Conservation (phyloP, 345 rosid genomes). For the Abelmoschus esculentus region DNA sequence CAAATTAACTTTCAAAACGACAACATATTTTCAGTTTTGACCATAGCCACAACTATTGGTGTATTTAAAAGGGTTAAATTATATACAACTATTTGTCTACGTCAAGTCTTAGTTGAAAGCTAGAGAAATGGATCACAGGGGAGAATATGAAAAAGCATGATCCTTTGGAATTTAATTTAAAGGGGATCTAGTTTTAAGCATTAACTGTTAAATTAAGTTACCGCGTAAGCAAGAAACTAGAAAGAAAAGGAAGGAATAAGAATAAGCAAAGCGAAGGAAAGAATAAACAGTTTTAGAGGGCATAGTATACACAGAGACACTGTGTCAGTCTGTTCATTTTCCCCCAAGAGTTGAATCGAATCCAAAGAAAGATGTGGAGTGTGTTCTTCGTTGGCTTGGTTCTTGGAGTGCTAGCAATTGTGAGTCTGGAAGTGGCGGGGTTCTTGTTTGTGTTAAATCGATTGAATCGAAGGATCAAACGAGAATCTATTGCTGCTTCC, state of each 20-base stretch:
- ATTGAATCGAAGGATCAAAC: constrained; percentile 29
- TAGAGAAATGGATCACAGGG: not conserved
- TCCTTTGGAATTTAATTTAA: not conserved
- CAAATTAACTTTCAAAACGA: too few relatives aligned
- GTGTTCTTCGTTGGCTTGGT: constrained; percentile 37
- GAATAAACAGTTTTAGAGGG: not conserved
- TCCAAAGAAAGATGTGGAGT: constrained; percentile 5
- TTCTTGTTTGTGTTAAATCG: constrained; percentile 28
- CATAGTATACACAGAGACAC: not conserved
- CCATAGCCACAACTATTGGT: too few relatives aligned
- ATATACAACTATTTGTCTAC: too few relatives aligned
- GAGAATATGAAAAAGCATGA: not conserved
- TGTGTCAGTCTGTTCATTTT: not conserved
- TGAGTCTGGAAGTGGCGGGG: constrained; percentile 25
- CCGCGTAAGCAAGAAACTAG: not conserved
- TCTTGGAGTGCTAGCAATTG: constrained; percentile 33
- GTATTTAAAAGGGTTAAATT: too few relatives aligned
- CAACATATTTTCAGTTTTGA: too few relatives aligned
- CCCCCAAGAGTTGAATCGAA: not conserved
- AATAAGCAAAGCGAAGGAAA: not conserved
- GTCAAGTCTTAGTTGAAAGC: too few relatives aligned
- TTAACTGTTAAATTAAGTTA: not conserved
- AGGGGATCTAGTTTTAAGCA: too few relatives aligned
- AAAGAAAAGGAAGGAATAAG: not conserved
- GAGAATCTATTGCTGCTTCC: constrained; percentile 1